Conservation (phyloP, 441 rosid species). For the Manihot esculenta region DNA sequence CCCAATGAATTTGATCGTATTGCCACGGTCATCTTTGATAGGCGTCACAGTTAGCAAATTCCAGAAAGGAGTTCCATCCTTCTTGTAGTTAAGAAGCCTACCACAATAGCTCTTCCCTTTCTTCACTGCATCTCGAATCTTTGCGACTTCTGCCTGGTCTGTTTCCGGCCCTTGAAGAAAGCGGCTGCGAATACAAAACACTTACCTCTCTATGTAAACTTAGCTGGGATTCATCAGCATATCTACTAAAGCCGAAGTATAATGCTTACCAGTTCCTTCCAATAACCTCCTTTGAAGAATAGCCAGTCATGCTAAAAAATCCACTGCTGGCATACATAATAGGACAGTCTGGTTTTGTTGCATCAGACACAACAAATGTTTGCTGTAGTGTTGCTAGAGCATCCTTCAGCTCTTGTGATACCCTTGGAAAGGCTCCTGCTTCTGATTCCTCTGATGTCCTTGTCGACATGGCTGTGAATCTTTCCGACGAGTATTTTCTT, state of each 20-base stretch:
- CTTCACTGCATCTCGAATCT: constrained; percentile 71
- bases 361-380: constrained; percentile 93
- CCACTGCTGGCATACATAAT: constrained; percentile 93
- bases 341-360: constrained; percentile 83
- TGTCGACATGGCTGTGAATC: constrained; percentile 34
- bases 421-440: constrained; percentile 59
- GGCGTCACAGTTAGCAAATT: constrained; percentile 92
- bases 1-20: constrained; percentile 93
- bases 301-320: constrained; percentile 89
- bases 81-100: constrained; percentile 92
- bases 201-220: neutral
- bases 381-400: constrained; percentile 91
- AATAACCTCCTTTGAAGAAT: constrained; percentile 69
- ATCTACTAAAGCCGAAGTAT: neutral
- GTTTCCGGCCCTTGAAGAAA: constrained; percentile 94
- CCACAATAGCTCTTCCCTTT: constrained; percentile 74
- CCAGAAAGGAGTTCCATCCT: constrained; percentile 89
- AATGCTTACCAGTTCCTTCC: constrained; percentile 77
- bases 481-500: constrained; percentile 39
- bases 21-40: constrained; percentile 75
- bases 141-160: constrained; percentile 64
- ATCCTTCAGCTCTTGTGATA: constrained; percentile 79
- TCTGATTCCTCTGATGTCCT: constrained; percentile 73
- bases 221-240: neutral
- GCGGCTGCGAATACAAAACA: constrained; percentile 55